Evolutionary conservation across 2,329 filamentous ascomycete species (phyloP).

Genomic region (Chaetomium strumarium): DNA sequence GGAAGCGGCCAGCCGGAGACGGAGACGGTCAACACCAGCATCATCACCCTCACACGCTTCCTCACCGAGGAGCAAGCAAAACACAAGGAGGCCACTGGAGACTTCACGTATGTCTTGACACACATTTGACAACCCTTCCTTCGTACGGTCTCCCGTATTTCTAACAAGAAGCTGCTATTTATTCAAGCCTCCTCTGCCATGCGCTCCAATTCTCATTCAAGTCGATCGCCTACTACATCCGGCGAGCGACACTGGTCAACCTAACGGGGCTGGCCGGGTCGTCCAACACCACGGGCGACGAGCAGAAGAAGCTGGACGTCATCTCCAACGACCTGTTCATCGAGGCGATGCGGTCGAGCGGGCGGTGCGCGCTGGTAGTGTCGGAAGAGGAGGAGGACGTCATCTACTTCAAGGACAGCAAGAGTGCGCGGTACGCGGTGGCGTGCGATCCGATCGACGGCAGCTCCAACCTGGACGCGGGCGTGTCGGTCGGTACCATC

Average conservation of each 20-base stretch:
- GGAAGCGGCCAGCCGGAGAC: conserved; percentile 45
- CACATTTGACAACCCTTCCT: not conserved
- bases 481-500: conserved; percentile 96
- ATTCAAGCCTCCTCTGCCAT: conserved; percentile 94
- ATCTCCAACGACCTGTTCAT: conserved; percentile 99
- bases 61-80: conserved; percentile 94
- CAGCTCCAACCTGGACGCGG: conserved; percentile 93
- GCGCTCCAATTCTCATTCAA: conserved; percentile 99
- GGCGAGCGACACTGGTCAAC: conserved; percentile 89
- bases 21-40: conserved; percentile 91
- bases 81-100: conserved; percentile 89
- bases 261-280: conserved; percentile 91
- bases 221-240: conserved; percentile 98
- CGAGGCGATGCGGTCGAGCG: conserved; percentile 86
- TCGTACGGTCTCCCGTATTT: not conserved
- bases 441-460: conserved; percentile 98
- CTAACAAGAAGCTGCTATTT: conserved; percentile 11
- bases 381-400: conserved; percentile 95
- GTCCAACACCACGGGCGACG: conserved; percentile 91
- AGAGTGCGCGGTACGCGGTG: conserved; percentile 82
- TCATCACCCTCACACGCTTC: conserved; percentile 91
- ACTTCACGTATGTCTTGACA: conserved; percentile 79
- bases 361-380: conserved; percentile 85
- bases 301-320: conserved; percentile 99
- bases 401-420: conserved; percentile 75